Evolutionary conservation across 2,329 filamentous ascomycete species (phyloP).

Genomic region (Paecilomyces formosus): DNA sequence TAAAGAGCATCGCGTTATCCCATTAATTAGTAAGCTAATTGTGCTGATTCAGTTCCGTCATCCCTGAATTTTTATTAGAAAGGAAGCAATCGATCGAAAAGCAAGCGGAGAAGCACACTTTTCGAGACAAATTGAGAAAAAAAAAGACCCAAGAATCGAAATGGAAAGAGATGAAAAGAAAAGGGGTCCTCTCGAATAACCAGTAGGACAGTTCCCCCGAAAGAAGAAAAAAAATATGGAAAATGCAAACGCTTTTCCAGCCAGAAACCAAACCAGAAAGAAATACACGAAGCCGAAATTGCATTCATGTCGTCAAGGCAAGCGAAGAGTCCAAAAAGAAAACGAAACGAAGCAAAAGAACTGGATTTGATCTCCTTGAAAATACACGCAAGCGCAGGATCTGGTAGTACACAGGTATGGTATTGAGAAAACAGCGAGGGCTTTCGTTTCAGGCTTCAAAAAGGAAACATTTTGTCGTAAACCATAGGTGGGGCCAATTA

Average conservation of each 20-base stretch:
- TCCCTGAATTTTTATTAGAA: not conserved
- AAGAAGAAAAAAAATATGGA: not conserved
- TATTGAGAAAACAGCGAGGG: not conserved
- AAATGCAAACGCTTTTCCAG: constrained; percentile 1
- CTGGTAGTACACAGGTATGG: not conserved
- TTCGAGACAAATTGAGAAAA: not conserved
- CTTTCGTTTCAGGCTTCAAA: not conserved
- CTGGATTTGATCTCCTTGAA: not conserved
- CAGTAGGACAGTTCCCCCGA: not conserved
- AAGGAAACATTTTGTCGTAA: not conserved
- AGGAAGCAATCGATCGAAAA: not conserved
- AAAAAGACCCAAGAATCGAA: no score
- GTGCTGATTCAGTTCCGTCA: not conserved
- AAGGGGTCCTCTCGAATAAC: no score
- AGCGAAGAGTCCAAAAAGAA: not conserved
- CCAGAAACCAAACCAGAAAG: no score
- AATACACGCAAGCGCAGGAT: not conserved
- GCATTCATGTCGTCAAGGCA: no score
- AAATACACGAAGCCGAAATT: no score
- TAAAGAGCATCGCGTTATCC: no score
- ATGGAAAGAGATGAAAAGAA: no score
- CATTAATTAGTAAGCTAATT: no score
- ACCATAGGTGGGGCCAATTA: not conserved
- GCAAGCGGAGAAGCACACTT: not conserved
- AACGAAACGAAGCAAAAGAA: not conserved